phyloP scores from a whole-genome alignment of 2,329 filamentous ascomycete species.

The Drechmeria coniospora region DNA sequence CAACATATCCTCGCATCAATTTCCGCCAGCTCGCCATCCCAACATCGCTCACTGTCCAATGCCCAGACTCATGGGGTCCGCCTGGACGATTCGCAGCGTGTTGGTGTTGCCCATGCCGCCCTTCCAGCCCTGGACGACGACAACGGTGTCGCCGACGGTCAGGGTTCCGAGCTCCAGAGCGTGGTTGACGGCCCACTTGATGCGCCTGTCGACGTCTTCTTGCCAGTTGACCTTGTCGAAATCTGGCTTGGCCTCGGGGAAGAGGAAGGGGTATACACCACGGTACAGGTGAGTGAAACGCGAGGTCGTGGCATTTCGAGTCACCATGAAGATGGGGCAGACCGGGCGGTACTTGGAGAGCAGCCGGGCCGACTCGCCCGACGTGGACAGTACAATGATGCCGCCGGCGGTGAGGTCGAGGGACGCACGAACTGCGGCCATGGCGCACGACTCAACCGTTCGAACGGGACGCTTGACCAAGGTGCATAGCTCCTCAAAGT shows the following conservation, averaged over 20 bases:
- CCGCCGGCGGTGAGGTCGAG: conserved; percentile 93
- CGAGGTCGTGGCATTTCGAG: conserved; percentile 67
- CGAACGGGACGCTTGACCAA: conserved; percentile 70
- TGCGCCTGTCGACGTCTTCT: conserved; percentile 92
- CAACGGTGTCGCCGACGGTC: conserved; percentile 55
- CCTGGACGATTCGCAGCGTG: conserved; percentile 52
- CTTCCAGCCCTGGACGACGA: conserved; percentile 84
- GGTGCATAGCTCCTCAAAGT: conserved; percentile 88
- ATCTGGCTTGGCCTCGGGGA: conserved; percentile 86
- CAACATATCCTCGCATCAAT: neutral
- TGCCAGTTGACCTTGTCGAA: conserved; percentile 92
- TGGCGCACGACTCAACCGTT: conserved; percentile 86
- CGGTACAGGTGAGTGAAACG: conserved; percentile 92
- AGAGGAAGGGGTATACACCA: conserved; percentile 94
- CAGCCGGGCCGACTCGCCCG: conserved; percentile 84
- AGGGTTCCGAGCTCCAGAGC: conserved; percentile 72
- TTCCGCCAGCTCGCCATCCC: conserved; percentile 16
- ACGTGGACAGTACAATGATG: conserved; percentile 91
- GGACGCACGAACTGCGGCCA: conserved; percentile 90
- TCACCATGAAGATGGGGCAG: conserved; percentile 99
- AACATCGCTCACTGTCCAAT: too few species aligned
- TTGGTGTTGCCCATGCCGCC: conserved; percentile 87
- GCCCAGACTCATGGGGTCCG: conserved; percentile 41
- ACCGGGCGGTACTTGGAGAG: conserved; percentile 97
- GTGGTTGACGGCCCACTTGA: conserved; percentile 90